Base-by-base conservation (phyloP, 2,329 filamentous ascomycete genomes). In the Neonectria coccinea region DNA sequence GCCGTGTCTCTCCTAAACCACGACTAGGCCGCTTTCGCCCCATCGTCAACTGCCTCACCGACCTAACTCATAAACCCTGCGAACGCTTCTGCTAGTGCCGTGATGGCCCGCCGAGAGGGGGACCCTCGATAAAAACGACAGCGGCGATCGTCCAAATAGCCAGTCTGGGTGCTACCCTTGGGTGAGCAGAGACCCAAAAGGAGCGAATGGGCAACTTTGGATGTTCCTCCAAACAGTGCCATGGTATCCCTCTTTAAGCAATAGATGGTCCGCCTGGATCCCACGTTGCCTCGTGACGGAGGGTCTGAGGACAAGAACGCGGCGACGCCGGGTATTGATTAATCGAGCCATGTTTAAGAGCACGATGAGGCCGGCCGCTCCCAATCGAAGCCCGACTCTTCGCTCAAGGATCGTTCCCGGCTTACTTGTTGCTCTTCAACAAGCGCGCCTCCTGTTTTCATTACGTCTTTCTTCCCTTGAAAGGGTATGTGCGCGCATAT, bases 191-290 rank as follows among this genome's bases (percentile, higher is more conserved):
- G 70, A 61, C 68, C 68, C 67, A 66, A 64, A 64, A 53, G 36
- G 20, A 61, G 59, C 71, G 71, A 73, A 73, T 73, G 47, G 62
- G 62, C 62, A 36, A 50, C 25, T 39, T 65, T 51, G 67, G 60
- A 65, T 61, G 39, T 59, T 59, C 47, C 56, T 56, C 45, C 39
- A 47, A 68, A 53, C 39, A 59, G 56, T 44, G 31, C 57, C 62
- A 59, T 58, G 47, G 71, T 68, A 68, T 64, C 51, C 68, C 64
- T 67, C 58, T 67, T 71, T 62, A 54, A 67, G 61, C 39, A 51
- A 67, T 65, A 60, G 59, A 65, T 63, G 64, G 61, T 51, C 66
- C 59, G 56, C 59, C 57, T 68, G 53, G 54, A 57, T 62, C 56
- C 64, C 51, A 56, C 56, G 55, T 57, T 67, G 59, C 66, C 66